These are phyloP conservation scores for Helotiales sp. DNA, from an alignment of 2,329 filamentous ascomycete species.

Conservation along the genomic window DNA sequence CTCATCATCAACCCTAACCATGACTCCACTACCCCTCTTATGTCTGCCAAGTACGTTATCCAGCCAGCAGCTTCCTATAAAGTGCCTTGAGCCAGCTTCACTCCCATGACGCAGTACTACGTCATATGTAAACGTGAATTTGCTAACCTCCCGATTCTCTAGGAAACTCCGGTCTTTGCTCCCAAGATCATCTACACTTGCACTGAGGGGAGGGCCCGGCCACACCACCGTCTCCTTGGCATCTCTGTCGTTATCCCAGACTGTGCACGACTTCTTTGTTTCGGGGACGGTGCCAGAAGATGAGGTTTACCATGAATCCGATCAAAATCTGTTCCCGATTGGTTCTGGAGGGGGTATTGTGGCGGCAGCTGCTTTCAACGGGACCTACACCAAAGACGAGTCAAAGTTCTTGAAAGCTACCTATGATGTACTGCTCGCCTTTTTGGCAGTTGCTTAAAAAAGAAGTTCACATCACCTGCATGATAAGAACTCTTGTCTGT, in stretches of 20 bases:
- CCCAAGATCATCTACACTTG: conserved; percentile 24
- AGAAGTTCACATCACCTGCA: background rate
- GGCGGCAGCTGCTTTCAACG: conserved; percentile 2
- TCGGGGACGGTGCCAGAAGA: conserved; percentile 3
- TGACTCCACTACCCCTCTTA: conserved; percentile 27
- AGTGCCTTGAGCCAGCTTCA: background rate
- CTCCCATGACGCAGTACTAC: too few species aligned
- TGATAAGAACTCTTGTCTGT: background rate
- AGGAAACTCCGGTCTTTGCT: conserved; percentile 20
- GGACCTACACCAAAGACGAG: conserved; percentile 2
- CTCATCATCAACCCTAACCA: conserved; percentile 26
- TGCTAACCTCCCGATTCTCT: background rate
- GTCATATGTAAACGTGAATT: background rate
- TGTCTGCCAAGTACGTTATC: conserved; percentile 14
- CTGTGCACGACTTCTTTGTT: conserved; percentile 14
- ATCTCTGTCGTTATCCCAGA: conserved; percentile 11
- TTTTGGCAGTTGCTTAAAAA: conserved; percentile 6
- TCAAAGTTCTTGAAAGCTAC: background rate
- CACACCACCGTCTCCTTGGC: conserved; percentile 23
- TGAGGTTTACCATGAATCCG: background rate
- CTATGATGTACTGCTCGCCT: conserved; percentile 5
- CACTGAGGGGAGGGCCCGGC: conserved; percentile 21
- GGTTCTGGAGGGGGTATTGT: background rate
- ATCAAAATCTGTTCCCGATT: conserved; percentile 13
- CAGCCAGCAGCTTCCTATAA: too few species aligned